Evolutionary conservation across 2,329 filamentous ascomycete species (phyloP).

Genomic region (Cytospora piceicola): DNA sequence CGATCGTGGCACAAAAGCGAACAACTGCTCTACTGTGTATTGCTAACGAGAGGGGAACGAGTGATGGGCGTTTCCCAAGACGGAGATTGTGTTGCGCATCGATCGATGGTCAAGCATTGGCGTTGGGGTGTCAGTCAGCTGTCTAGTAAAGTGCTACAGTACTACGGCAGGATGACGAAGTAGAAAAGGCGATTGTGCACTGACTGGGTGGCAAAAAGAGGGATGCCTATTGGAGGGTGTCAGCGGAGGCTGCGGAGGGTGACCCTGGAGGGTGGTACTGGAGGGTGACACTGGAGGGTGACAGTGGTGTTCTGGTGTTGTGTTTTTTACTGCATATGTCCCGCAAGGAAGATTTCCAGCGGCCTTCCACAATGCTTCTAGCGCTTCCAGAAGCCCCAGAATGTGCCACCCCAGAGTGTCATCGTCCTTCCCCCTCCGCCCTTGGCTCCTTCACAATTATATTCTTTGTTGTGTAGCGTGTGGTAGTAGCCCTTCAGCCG

Average conservation of each 20-base stretch:
- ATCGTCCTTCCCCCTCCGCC: background rate
- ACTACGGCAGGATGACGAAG: background rate
- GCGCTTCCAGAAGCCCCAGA: slow-evolving; percentile 9
- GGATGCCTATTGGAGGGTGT: background rate
- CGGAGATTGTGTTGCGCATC: background rate
- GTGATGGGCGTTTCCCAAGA: background rate
- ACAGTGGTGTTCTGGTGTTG: background rate
- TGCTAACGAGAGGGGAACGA: background rate
- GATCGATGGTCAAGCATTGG: background rate
- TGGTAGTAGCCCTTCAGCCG: background rate
- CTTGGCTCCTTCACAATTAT: background rate
- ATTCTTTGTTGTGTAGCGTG: background rate
- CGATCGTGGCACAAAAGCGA: background rate
- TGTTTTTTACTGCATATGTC: background rate
- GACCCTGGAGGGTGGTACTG: background rate
- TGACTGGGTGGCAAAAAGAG: background rate
- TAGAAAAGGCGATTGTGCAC: background rate
- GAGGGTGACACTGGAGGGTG: no score
- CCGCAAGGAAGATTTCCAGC: slow-evolving; percentile 23
- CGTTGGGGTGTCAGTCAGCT: background rate
- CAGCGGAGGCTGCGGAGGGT: background rate
- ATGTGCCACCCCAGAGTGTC: background rate
- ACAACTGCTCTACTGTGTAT: background rate
- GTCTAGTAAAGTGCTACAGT: background rate
- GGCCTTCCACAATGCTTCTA: slow-evolving; percentile 26